Base-by-base conservation (phyloP, 768 basidiomycete genomes). In the Auricularia cornea region DNA sequence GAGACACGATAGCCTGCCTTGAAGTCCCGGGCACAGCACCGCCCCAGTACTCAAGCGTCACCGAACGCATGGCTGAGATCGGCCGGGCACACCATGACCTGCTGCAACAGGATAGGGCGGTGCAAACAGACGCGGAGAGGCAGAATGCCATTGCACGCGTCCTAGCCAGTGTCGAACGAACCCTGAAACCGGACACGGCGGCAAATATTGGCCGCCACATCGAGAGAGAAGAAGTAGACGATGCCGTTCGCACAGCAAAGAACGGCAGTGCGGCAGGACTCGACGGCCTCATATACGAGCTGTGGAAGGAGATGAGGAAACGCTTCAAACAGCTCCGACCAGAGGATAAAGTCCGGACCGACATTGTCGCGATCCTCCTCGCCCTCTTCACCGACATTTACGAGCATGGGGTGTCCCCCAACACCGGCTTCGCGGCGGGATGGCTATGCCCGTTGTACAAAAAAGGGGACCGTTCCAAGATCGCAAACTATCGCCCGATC, bases 321-420 rank as follows among this genome's bases (percentile, higher is more conserved):
- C 8, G 54, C 8, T 26, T 32, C 3, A n/a, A n/a, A n/a, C n/a
- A n/a, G n/a, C n/a, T n/a, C n/a, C n/a, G n/a, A n/a, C n/a, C n/a
- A n/a, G n/a, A n/a, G n/a, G n/a, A n/a, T n/a, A n/a, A n/a, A n/a
- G n/a, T n/a, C n/a, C n/a, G n/a, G n/a, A n/a, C n/a, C n/a, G 28
- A 62, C 30, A 62, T 62, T 3, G 3, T 10, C 3, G 51, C 33
- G 11, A 2, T 62, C 2, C 20, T 62, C 79, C 40, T 78, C 74
- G 11, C 82, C 69, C 3, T 74, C 78, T 67, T 81, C 82, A 0
- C 80, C 79, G 14, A 81, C 83, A 77, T 79, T 0, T 62, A 73
- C 61, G 0, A 4, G 1, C 1, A 74, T 41, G 75, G 77, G 0
- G 2, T 73, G 0, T 1, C 14, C 3, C 1, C 23, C 0, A 2